Conservation (phyloP, 2,329 filamentous ascomycete genomes). For the Xylariaceae sp. region DNA sequence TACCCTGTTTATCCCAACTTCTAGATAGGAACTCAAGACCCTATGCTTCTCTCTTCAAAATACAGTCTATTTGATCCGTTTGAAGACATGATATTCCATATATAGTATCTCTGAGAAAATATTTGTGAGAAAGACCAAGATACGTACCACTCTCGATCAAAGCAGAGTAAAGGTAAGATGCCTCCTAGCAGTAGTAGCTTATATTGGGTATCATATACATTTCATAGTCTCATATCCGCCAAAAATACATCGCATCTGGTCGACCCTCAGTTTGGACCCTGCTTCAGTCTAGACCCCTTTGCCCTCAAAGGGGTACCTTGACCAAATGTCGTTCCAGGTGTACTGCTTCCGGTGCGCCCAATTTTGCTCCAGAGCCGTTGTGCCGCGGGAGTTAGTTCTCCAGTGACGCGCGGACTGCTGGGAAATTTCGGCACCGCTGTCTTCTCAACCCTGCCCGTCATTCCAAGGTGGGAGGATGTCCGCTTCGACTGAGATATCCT, state of each 20-base stretch:
- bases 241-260: not conserved
- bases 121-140: too few species aligned
- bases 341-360: conserved; percentile 30
- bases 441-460: conserved; percentile 49
- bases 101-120: too few species aligned
- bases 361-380: conserved; percentile 60
- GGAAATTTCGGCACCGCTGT: conserved; percentile 64
- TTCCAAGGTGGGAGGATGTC: conserved; percentile 48
- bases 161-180: too few species aligned
- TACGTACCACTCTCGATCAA: too few species aligned
- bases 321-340: conserved; percentile 30
- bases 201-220: conserved; percentile 1
- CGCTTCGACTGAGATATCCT: conserved; percentile 67
- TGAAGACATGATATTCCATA: too few species aligned
- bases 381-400: conserved; percentile 65
- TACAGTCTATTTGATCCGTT: too few species aligned
- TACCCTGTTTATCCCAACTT: too few species aligned
- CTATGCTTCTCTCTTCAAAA: too few species aligned
- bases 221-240: not conserved
- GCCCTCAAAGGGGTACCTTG: conserved; percentile 31
- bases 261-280: conserved; percentile 20
- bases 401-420: conserved; percentile 52
- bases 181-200: too few species aligned
- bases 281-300: conserved; percentile 28
- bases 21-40: too few species aligned